Conservation (phyloP, 2,329 filamentous ascomycete species). For the Bipolaris oryzae region DNA sequence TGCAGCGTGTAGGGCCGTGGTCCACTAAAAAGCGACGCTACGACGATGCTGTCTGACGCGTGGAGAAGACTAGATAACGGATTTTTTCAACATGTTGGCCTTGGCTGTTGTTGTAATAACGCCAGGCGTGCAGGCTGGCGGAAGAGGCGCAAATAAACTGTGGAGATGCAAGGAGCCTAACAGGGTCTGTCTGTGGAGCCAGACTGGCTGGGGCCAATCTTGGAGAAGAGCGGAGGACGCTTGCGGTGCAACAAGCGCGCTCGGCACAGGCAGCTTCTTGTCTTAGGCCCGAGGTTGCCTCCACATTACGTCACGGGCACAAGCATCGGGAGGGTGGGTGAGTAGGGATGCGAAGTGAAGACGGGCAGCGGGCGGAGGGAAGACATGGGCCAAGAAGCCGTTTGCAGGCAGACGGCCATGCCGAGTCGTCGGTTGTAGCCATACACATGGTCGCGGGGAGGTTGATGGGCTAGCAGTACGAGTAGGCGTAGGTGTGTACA, state of each 20-base stretch:
- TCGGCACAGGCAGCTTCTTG: constrained; percentile 28
- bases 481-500: too few relatives aligned
- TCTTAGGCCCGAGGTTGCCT: constrained; percentile 24
- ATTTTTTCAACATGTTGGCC: constrained; percentile 35
- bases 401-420: constrained; percentile 1
- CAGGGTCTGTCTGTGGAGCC: constrained; percentile 32
- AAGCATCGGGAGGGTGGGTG: constrained; percentile 10
- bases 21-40: constrained; percentile 32
- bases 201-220: constrained; percentile 30
- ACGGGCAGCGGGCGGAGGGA: neutral
- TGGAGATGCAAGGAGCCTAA: constrained; percentile 34
- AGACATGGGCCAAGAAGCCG: neutral
- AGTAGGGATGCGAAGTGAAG: neutral
- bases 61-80: constrained; percentile 38
- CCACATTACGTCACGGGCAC: constrained; percentile 29
- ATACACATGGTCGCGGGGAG: neutral
- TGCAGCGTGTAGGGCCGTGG: constrained; percentile 17
- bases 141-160: constrained; percentile 36
- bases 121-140: constrained; percentile 27
- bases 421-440: neutral
- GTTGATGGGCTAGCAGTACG: too few relatives aligned
- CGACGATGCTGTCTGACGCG: constrained; percentile 28
- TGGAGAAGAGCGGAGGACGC: constrained; percentile 28
- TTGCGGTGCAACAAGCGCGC: constrained; percentile 33
- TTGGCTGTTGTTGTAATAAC: constrained; percentile 36